phyloP scores from a whole-genome alignment of 2,329 filamentous ascomycete genomes.

The Fusarium dimerum region DNA sequence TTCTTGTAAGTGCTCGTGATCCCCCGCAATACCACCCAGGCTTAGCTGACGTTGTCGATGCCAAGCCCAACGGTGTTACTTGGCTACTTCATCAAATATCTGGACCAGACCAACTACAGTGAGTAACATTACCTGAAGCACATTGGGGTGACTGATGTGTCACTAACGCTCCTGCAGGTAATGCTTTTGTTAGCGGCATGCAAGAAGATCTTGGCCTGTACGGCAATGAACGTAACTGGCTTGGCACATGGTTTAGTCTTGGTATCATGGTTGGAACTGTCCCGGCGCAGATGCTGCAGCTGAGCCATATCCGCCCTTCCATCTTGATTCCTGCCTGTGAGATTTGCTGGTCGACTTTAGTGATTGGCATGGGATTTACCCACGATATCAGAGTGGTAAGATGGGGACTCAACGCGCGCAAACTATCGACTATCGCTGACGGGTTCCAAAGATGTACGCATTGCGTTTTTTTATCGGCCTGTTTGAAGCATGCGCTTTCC shows the following conservation, averaged over 20 bases:
- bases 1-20: slow-evolving; percentile 13
- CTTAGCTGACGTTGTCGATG: background rate
- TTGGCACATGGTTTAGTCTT: slow-evolving; percentile 28
- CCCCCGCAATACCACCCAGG: too few relatives aligned
- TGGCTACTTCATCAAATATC: slow-evolving; percentile 31
- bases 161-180: slow-evolving; percentile 1
- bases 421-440: too few relatives aligned
- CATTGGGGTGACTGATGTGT: background rate
- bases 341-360: slow-evolving; percentile 21
- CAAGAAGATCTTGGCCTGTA: slow-evolving; percentile 19
- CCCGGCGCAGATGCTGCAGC: slow-evolving; percentile 18
- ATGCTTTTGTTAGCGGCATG: slow-evolving; percentile 13
- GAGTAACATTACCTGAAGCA: too few relatives aligned
- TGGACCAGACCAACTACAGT: slow-evolving; percentile 35
- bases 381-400: slow-evolving; percentile 21
- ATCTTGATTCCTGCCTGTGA: slow-evolving; percentile 33
- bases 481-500: slow-evolving; percentile 28
- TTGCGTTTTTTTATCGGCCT: slow-evolving; percentile 32
- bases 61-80: slow-evolving; percentile 10
- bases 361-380: slow-evolving; percentile 26
- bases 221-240: slow-evolving; percentile 30
- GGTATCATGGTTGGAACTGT: slow-evolving; percentile 29
- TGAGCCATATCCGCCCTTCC: slow-evolving; percentile 27
- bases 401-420: too few relatives aligned
- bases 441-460: slow-evolving; percentile 23